Percentiles rank a stretch among this genome's conserved stretches.
phyloP scores from a whole-genome alignment of 2,329 filamentous ascomycete species.

The Talaromyces atroroseus region DNA sequence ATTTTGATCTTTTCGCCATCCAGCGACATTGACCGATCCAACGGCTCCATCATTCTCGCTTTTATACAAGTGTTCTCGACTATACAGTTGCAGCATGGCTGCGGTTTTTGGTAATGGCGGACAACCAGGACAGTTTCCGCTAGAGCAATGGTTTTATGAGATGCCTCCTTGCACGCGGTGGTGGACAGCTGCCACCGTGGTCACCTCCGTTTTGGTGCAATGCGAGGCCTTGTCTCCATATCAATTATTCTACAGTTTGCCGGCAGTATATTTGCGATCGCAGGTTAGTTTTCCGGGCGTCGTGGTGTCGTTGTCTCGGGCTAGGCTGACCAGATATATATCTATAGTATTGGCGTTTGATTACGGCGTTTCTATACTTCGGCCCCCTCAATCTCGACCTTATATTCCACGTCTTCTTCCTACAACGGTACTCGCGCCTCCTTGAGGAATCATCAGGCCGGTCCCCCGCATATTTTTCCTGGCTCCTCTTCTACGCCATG shows the following conservation, averaged over 20 bases:
- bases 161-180: conserved; percentile 94
- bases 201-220: conserved; percentile 84
- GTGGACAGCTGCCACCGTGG: conserved; percentile 91
- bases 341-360: conserved; percentile 83
- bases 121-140: conserved; percentile 60
- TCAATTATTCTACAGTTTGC: conserved; percentile 94
- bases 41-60: too few relatives aligned
- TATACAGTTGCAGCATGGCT: conserved; percentile 27
- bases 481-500: conserved; percentile 83
- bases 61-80: not conserved
- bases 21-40: too few relatives aligned
- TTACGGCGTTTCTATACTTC: conserved; percentile 96
- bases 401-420: conserved; percentile 96
- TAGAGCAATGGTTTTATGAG: conserved; percentile 98
- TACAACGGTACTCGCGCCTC: conserved; percentile 90
- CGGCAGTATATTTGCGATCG: conserved; percentile 82
- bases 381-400: conserved; percentile 90
- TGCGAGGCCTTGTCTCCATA: conserved; percentile 89
- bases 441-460: conserved; percentile 91
- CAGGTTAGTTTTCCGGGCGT: conserved; percentile 70
- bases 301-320: too few relatives aligned
- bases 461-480: conserved; percentile 89
- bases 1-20: too few relatives aligned
- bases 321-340: not conserved
- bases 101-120: conserved; percentile 41